Base-by-base conservation (phyloP, 768 basidiomycete genomes). In the Phaeotremella skinneri region DNA sequence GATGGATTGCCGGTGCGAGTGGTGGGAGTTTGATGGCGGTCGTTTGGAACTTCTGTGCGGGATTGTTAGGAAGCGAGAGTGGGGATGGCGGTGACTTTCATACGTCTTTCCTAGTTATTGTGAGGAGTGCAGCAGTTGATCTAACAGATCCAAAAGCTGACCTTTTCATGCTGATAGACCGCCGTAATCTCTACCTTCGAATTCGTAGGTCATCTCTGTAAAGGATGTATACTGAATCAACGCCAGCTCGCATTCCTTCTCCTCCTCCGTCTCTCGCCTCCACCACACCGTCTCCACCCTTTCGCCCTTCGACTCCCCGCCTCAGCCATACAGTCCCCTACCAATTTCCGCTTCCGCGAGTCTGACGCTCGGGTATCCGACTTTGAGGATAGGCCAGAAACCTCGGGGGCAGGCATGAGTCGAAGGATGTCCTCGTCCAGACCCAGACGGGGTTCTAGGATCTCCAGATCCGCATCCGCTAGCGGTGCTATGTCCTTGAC, bases 221-320 rank as follows among this genome's bases (percentile, higher is more conserved):
- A 53, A 14, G 27, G 6, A 32, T n/a, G 26, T 30, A 17, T 52
- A 20, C 39, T 32, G 20, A 11, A 21, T 25, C 34, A 42, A 2
- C 25, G 6, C 14, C 37, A 72, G 70, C 49, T 72, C 25, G 26
- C 49, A 16, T 72, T 62, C 34, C 55, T 72, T 29, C 43, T 65
- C 47, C 56, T 68, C 16, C 70, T 72, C 17, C 67, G 70, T 16
- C 64, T 72, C 21, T 72, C 67, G 2, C 70, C 70, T 2, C 50
- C 45, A 17, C 31, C 52, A 16, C 52, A 58, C 26, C 27, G 57
- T 27, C 21, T 52, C 27, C 49, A 59, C 26, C 55, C 67, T 1
- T 32, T 68, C 48, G 45, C 63, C 20, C 59, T 65, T 14, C 67
- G 66, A 25, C 30, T 50, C 9, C 56, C 63, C 6, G 29, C 17